Conservation (phyloP, 2,329 filamentous ascomycete genomes). For the Calonectria henricotiae region DNA sequence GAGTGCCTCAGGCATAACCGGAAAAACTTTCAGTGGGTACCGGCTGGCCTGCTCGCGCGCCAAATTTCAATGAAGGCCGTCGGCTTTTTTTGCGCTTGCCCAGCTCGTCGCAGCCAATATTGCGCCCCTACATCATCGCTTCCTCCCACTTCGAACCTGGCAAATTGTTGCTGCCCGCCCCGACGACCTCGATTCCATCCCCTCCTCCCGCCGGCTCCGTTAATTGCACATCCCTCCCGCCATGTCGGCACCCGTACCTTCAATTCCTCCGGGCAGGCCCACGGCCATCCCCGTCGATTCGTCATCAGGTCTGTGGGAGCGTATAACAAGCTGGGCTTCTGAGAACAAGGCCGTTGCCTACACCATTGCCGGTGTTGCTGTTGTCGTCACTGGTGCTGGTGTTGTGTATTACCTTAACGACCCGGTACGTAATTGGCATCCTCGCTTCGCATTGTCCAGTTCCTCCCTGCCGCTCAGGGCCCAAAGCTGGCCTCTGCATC, state of each 20-base stretch:
- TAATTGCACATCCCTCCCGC: conserved; percentile 50
- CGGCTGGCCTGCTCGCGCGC: conserved; percentile 48
- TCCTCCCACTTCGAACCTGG: conserved; percentile 43
- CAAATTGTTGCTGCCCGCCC: conserved; percentile 47
- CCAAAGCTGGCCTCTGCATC: conserved; percentile 35
- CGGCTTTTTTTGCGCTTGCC: conserved; percentile 57
- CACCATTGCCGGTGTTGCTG: conserved; percentile 93
- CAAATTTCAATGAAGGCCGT: conserved; percentile 54
- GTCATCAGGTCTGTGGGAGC: conserved; percentile 87
- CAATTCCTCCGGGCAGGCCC: conserved; percentile 65
- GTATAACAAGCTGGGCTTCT: conserved; percentile 90
- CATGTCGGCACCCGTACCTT: conserved; percentile 67
- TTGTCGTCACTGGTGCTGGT: conserved; percentile 92
- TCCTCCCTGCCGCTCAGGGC: conserved; percentile 29
- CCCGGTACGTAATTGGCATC: conserved; percentile 62
- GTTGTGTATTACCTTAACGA: conserved; percentile 90
- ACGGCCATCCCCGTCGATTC: conserved; percentile 68
- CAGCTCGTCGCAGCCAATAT: conserved; percentile 56
- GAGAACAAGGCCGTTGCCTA: conserved; percentile 98
- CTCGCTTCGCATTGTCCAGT: conserved; percentile 26
- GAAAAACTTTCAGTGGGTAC: conserved; percentile 54
- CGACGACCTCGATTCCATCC: conserved; percentile 51
- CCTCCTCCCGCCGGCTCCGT: conserved; percentile 46
- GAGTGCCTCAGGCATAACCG: conserved; percentile 50
- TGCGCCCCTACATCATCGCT: conserved; percentile 57